A percentile compares a stretch with the other conserved stretches of the same genome.
Evolutionary conservation across 1,284 basidiomycete genomes (phyloP).

Genomic region (Pseudozyma hubeiensis): DNA sequence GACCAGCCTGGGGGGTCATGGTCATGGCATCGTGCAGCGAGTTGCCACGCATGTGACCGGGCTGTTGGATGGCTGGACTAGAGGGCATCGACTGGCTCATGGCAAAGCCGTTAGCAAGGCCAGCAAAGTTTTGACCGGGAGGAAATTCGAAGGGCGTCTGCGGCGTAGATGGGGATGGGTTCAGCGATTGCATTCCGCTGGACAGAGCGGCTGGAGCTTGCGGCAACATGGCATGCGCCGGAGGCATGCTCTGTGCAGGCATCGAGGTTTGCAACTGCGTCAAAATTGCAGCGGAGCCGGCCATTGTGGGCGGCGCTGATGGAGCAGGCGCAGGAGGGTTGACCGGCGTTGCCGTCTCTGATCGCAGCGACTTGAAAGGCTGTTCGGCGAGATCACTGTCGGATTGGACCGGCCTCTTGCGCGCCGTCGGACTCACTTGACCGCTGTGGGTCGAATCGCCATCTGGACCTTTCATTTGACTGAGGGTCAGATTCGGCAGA

Average conservation of each 20-base stretch:
- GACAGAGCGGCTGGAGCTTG: slow-evolving; percentile 25
- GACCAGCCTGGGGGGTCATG: slow-evolving; percentile 27
- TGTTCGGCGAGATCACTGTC: slow-evolving; percentile 41
- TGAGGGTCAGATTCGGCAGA: slow-evolving; percentile 22
- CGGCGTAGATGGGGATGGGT: slow-evolving; percentile 44
- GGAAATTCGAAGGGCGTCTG: slow-evolving; percentile 53
- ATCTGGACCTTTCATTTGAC: slow-evolving; percentile 25
- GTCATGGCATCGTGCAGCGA: slow-evolving; percentile 53
- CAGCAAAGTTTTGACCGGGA: slow-evolving; percentile 18
- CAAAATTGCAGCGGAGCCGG: slow-evolving; percentile 12
- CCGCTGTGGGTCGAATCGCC: slow-evolving; percentile 20
- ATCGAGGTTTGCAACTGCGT: slow-evolving; percentile 24
- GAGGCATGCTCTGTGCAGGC: slow-evolving; percentile 29
- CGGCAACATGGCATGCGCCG: slow-evolving; percentile 14
- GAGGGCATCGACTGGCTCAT: slow-evolving; percentile 42
- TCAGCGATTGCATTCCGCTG: slow-evolving; percentile 37
- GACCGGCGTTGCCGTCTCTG: slow-evolving; percentile 37
- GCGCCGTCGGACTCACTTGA: slow-evolving; percentile 35
- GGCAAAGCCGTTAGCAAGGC: slow-evolving; percentile 6
- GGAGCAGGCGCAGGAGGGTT: slow-evolving; percentile 40
- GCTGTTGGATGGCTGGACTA: slow-evolving; percentile 38
- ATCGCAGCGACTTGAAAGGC: slow-evolving; percentile 45
- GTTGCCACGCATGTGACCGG: slow-evolving; percentile 35
- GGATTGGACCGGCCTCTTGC: slow-evolving; percentile 46
- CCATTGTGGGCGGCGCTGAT: slow-evolving; percentile 29